These are phyloP conservation scores for Cyathus striatus DNA, from an alignment of 768 basidiomycete genomes.

Conservation along the genomic window DNA sequence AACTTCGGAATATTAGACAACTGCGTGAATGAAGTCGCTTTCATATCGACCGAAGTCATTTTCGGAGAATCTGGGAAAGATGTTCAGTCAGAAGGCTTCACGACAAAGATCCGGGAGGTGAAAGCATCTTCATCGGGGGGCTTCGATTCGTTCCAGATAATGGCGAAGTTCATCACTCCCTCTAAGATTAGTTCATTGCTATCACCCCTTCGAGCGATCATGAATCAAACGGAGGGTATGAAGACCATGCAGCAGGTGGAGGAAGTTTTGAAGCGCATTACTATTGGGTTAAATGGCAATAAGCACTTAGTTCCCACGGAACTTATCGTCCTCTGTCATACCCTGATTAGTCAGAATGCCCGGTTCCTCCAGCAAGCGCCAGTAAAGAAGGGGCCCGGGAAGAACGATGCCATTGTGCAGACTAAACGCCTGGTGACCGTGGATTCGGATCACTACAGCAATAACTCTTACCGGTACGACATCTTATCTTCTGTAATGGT, in stretches of 20 bases:
- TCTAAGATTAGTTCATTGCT: constrained; percentile 71
- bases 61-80: constrained; percentile 94
- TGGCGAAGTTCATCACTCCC: constrained; percentile 78
- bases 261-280: constrained; percentile 80
- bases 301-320: constrained; percentile 61
- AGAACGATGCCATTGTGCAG: constrained; percentile 68
- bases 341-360: constrained; percentile 87
- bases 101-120: constrained; percentile 92
- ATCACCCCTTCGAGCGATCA: constrained; percentile 72
- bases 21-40: constrained; percentile 73
- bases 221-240: constrained; percentile 78
- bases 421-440: constrained; percentile 57
- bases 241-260: constrained; percentile 84
- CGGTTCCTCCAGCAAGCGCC: constrained; percentile 69
- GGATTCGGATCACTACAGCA: constrained; percentile 67
- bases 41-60: constrained; percentile 83
- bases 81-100: constrained; percentile 84
- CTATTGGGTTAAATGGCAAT: constrained; percentile 84
- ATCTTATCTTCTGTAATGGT: background rate
- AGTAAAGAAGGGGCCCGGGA: constrained; percentile 28
- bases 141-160: constrained; percentile 78
- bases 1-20: constrained; percentile 65
- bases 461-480: constrained; percentile 82
- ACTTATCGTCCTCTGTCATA: constrained; percentile 79
- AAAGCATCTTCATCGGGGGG: constrained; percentile 77